Evolutionary conservation across 148 eudicot species (phyloP).

Genomic region (Chenopodium quinoa): DNA sequence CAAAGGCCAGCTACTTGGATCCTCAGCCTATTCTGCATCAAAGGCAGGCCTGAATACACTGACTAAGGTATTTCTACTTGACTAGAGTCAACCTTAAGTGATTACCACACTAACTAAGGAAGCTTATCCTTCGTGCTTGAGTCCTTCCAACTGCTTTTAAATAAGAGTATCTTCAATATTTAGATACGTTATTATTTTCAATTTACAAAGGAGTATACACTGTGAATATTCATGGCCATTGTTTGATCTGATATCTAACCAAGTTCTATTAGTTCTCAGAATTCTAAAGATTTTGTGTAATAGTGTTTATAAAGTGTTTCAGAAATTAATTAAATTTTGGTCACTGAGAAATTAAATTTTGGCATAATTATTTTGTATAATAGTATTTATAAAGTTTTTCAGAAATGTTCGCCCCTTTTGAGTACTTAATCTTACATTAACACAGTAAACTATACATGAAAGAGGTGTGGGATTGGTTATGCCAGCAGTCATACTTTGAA

Average conservation of each 20-base stretch:
- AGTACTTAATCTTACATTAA: neutral
- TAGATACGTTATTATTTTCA: neutral
- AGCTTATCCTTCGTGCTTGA: neutral
- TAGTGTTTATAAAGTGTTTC: too few species aligned
- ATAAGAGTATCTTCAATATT: neutral
- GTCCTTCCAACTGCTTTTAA: neutral
- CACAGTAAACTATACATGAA: neutral
- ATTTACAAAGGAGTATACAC: neutral
- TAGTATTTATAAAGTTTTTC: neutral
- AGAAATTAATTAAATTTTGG: neutral
- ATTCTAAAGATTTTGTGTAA: too few species aligned
- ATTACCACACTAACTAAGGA: neutral
- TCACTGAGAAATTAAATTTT: neutral
- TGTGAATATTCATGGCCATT: neutral
- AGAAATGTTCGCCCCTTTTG: neutral
- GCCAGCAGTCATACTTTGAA: neutral
- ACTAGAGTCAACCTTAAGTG: neutral
- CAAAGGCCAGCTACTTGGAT: slow-evolving; percentile 47
- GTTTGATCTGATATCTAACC: neutral
- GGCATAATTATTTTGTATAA: neutral
- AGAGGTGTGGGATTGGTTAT: neutral
- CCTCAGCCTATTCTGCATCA: slow-evolving; percentile 53
- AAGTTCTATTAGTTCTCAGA: neutral
- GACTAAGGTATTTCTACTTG: slow-evolving; percentile 44
- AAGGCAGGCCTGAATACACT: slow-evolving; percentile 48